Evolutionary conservation across 2,329 filamentous ascomycete species (phyloP).

Genomic region (Cephalotrichum gorgonifer): DNA sequence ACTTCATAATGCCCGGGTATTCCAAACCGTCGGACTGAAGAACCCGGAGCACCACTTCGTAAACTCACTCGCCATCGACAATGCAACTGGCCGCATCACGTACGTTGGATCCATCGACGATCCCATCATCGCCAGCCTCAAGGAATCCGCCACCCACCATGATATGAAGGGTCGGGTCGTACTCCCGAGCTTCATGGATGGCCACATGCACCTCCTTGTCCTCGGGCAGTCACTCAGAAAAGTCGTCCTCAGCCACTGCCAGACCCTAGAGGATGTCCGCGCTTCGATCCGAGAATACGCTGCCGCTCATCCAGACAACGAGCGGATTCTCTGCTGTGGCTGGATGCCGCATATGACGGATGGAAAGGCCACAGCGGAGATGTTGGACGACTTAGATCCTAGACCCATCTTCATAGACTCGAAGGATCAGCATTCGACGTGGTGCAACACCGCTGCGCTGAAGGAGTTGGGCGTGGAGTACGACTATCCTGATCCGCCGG

Average conservation of each 20-base stretch:
- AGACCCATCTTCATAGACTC: slow-evolving; percentile 46
- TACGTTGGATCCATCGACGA: slow-evolving; percentile 7
- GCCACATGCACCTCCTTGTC: slow-evolving; percentile 44
- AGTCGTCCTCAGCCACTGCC: slow-evolving; percentile 36
- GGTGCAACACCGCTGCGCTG: slow-evolving; percentile 43
- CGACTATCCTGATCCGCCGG: slow-evolving; percentile 28
- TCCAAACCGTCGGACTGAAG: slow-evolving; percentile 8
- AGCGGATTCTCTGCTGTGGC: slow-evolving; percentile 40
- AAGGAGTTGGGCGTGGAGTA: slow-evolving; percentile 35
- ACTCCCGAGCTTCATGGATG: slow-evolving; percentile 46
- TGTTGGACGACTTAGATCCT: slow-evolving; percentile 41
- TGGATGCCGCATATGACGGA: slow-evolving; percentile 45
- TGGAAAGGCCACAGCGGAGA: slow-evolving; percentile 31
- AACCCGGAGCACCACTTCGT: slow-evolving; percentile 8
- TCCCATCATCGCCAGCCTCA: slow-evolving; percentile 5
- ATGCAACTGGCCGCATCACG: slow-evolving; percentile 6
- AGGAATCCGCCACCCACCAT: slow-evolving; percentile 2
- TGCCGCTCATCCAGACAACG: slow-evolving; percentile 30
- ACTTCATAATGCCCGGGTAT: slow-evolving; percentile 11
- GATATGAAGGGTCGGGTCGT: slow-evolving; percentile 16
- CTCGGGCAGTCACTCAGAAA: slow-evolving; percentile 44
- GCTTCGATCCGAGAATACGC: slow-evolving; percentile 33
- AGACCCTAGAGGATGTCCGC: slow-evolving; percentile 37
- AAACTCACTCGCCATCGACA: slow-evolving; percentile 6
- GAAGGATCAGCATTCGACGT: slow-evolving; percentile 45